Evolutionary conservation across 345 rosid species (phyloP).

Genomic region (Gossypium mustelinum): DNA sequence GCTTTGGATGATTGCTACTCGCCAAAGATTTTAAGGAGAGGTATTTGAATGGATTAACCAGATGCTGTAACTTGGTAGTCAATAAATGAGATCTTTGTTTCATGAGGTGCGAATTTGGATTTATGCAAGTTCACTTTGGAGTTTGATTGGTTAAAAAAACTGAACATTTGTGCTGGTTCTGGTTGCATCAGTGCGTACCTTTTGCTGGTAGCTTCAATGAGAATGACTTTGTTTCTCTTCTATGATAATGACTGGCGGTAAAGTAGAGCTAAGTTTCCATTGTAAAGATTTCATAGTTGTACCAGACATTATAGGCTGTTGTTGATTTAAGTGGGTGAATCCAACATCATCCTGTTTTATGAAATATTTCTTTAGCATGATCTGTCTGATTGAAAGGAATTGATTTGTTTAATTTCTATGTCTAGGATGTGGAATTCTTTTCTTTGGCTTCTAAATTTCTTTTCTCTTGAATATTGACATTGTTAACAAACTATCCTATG

Average conservation of each 20-base stretch:
- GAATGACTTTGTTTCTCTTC: slow-evolving; percentile 4
- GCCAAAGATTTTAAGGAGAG: neutral
- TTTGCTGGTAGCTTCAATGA: neutral
- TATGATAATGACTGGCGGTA: neutral
- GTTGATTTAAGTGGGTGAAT: slow-evolving; percentile 1
- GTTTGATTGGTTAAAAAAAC: neutral
- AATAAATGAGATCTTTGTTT: neutral
- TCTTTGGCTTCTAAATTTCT: neutral
- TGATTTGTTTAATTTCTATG: neutral
- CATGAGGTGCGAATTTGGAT: neutral
- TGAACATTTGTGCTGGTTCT: neutral
- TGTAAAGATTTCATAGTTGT: slow-evolving; percentile 5
- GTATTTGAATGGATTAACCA: neutral
- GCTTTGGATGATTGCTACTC: neutral
- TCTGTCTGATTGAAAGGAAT: neutral
- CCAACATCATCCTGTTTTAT: neutral
- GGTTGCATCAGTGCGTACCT: neutral
- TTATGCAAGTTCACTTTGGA: neutral
- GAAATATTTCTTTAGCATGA: neutral
- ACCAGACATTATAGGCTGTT: neutral
- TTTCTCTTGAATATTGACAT: neutral
- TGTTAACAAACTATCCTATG: neutral
- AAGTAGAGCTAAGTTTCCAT: neutral
- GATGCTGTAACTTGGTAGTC: neutral
- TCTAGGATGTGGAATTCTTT: slow-evolving; percentile 1